Evolutionary conservation across 495 filamentous ascomycete species (phyloP).

Genomic region (Talaromyces borbonicus): DNA sequence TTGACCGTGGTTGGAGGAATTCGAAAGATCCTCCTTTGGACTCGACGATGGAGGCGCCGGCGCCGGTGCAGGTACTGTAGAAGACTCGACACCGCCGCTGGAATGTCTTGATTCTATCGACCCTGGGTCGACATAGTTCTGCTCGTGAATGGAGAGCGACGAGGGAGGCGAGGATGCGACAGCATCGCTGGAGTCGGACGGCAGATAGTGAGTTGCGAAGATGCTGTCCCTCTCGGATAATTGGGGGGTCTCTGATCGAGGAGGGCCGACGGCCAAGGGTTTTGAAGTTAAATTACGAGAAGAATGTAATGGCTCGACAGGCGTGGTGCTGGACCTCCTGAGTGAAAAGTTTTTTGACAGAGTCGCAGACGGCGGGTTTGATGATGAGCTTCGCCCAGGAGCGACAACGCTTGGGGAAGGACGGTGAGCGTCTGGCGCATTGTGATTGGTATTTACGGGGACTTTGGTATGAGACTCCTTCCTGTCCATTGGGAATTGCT

Average conservation of each 20-base stretch:
- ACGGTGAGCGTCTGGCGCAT: background rate
- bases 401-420: background rate
- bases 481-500: slow-evolving; percentile 17
- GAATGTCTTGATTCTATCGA: slow-evolving; percentile 9
- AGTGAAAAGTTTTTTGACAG: slow-evolving; percentile 20
- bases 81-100: slow-evolving; percentile 24
- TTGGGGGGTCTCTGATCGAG: slow-evolving; percentile 32
- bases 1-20: background rate
- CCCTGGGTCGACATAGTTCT: slow-evolving; percentile 16
- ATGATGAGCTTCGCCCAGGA: slow-evolving; percentile 13
- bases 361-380: background rate
- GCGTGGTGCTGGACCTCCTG: slow-evolving; percentile 25
- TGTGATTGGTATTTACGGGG: background rate
- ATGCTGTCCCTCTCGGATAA: slow-evolving; percentile 55
- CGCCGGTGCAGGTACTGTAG: background rate
- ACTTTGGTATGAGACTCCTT: background rate
- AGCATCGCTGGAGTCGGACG: slow-evolving; percentile 32
- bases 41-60: slow-evolving; percentile 18
- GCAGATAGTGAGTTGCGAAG: slow-evolving; percentile 51
- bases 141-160: slow-evolving; percentile 29
- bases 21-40: background rate
- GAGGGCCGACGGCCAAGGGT: background rate
- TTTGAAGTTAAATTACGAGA: background rate
- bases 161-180: slow-evolving; percentile 33
- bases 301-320: slow-evolving; percentile 17